Percentiles rank a stretch among this genome's conserved stretches.
Conservation (phyloP, 2,329 filamentous ascomycete species). For the Diaporthe citri region DNA sequence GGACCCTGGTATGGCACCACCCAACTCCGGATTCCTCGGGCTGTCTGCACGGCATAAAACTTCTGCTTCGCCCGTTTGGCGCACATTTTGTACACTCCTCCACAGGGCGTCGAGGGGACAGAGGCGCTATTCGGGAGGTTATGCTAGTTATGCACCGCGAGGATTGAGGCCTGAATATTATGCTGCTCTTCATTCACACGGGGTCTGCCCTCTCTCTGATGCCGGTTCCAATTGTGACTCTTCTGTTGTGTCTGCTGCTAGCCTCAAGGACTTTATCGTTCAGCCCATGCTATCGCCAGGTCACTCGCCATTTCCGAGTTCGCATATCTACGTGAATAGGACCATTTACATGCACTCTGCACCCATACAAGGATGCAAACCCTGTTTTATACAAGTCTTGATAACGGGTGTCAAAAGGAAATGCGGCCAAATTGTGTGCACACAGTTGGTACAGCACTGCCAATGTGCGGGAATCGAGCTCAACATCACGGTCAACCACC, state of each 20-base stretch:
- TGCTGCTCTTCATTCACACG: background rate
- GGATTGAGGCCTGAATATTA: conserved; percentile 3
- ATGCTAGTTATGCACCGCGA: conserved; percentile 3
- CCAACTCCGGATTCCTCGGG: background rate
- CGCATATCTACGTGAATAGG: background rate
- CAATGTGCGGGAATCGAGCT: background rate
- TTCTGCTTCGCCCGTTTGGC: background rate
- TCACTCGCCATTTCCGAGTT: background rate
- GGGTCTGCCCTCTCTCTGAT: background rate
- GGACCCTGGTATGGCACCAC: background rate
- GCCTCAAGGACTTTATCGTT: too few relatives aligned
- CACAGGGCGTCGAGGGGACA: background rate
- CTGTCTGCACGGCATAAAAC: background rate
- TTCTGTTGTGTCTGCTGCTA: background rate
- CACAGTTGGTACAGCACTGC: too few relatives aligned
- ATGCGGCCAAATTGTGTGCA: too few relatives aligned
- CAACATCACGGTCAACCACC: too few relatives aligned
- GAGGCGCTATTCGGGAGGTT: conserved; percentile 1
- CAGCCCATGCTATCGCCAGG: background rate
- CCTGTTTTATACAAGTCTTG: too few relatives aligned
- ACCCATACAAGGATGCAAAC: too few relatives aligned
- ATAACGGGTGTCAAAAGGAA: too few relatives aligned
- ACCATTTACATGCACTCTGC: too few relatives aligned
- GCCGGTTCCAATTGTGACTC: background rate
- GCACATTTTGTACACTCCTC: background rate